Base-by-base conservation (phyloP, 23 red algal species). In the Gracilaria domingensis region DNA sequence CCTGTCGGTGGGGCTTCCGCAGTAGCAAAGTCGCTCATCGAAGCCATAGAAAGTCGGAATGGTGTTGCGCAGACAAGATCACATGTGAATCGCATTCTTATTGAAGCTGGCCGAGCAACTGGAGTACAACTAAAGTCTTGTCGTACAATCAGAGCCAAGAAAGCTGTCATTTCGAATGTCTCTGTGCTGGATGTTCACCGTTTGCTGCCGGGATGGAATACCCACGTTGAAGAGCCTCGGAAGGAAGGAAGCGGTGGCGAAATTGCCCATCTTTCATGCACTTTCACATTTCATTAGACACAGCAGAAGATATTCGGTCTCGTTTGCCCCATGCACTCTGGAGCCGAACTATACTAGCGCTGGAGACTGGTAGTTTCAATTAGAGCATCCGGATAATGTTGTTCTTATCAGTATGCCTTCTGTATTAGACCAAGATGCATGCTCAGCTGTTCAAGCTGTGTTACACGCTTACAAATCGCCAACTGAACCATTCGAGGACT, bases 391-490 rank as follows among this genome's bases (percentile, higher is more conserved):
- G 47, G 82, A 90, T 32, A 98, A 98, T 74, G 95, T 94, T 2
- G 95, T 94, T 26, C 50, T 90, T 11, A 69, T 98, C 20, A 83
- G 84, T 42, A 57, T 98, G 55, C 84, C 95, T 30, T 92, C 95
- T 14, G 91, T 95, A 11, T 23, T 91, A n/a, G 95, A 98, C 17
- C n/a, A 84, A 36, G 47, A 69, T 30, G 16, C 76, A 4, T 81
- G 81, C 38, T 91, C 91, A 39, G 28, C 38, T 18, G 95, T 86
- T 26, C 74, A 91, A 38, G 91, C 89, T 30, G 92, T 94, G 8
- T 21, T 98, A 21, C 95, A 98, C 64, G 95, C 95, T 21, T 98
- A 98, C 58, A 91, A 86, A 17, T 91, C 95, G 12, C 91, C 95
- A 14, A 95, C 95, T 8, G 95, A 98, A 60, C 95, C 91, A 28